Evolutionary conservation across 2,329 filamentous ascomycete genomes (phyloP).

Genomic region (Fusarium sp.): DNA sequence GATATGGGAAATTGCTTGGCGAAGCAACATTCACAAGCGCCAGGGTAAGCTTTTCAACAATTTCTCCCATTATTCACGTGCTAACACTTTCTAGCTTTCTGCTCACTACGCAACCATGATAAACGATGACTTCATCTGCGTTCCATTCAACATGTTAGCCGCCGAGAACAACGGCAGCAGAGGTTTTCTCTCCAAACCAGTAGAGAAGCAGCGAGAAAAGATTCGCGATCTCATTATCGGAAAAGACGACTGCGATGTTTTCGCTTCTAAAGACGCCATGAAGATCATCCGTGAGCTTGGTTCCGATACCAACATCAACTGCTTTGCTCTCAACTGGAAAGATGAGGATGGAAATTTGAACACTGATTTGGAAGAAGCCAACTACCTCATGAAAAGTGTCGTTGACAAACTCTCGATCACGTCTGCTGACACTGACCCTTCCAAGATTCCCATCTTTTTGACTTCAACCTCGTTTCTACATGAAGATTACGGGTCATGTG

Average conservation of each 20-base stretch:
- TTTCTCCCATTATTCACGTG: rapidly evolving
- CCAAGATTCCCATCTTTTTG: slow-evolving; percentile 56
- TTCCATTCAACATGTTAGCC: slow-evolving; percentile 57
- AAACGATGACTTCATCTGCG: slow-evolving; percentile 51
- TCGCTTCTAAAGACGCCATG: slow-evolving; percentile 50
- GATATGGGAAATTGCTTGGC: slow-evolving; percentile 56
- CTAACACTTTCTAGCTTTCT: slow-evolving; percentile 46
- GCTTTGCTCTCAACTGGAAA: slow-evolving; percentile 57
- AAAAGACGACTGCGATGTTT: slow-evolving; percentile 52
- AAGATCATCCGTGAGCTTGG: slow-evolving; percentile 54
- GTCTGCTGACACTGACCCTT: slow-evolving; percentile 52
- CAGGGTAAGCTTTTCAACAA: slow-evolving; percentile 40
- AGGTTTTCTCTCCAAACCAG: slow-evolving; percentile 34
- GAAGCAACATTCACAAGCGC: slow-evolving; percentile 58
- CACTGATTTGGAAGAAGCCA: slow-evolving; percentile 58
- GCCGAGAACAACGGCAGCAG: slow-evolving; percentile 45
- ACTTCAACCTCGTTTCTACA: slow-evolving; percentile 57
- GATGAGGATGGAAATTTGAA: slow-evolving; percentile 53
- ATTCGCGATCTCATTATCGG: slow-evolving; percentile 54
- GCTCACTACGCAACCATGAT: slow-evolving; percentile 56
- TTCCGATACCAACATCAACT: slow-evolving; percentile 61
- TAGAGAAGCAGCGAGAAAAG: slow-evolving; percentile 50
- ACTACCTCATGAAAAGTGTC: slow-evolving; percentile 59
- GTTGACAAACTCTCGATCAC: slow-evolving; percentile 56
- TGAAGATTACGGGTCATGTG: slow-evolving; percentile 55